Evolutionary conservation across 306 rosid genomes (phyloP).

Genomic region (Fragaria ananassa): DNA sequence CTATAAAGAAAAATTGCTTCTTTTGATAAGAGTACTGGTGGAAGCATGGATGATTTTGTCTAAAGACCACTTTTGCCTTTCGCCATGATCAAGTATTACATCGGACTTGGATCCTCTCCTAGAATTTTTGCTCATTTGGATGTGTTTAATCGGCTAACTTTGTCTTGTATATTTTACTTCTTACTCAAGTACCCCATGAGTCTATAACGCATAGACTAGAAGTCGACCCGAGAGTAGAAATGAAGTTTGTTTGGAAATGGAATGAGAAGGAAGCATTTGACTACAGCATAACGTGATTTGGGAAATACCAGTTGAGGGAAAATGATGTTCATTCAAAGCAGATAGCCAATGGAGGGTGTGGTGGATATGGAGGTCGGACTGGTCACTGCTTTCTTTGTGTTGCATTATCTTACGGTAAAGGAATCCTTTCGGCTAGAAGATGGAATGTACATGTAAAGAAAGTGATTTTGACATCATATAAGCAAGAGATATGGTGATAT

Average conservation of each 20-base stretch:
- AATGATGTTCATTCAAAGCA: background rate
- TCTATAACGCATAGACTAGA: background rate
- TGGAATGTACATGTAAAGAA: background rate
- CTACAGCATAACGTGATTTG: background rate
- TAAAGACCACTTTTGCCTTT: background rate
- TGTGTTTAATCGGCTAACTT: background rate
- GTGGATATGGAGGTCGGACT: background rate
- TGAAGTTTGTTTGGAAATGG: background rate
- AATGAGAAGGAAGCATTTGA: background rate
- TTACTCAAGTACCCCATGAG: background rate
- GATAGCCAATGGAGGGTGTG: background rate
- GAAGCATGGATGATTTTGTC: conserved; percentile 6
- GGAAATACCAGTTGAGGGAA: background rate
- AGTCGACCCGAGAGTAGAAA: background rate
- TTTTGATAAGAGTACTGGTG: background rate
- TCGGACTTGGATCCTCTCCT: background rate
- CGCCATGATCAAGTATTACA: background rate
- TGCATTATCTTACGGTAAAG: conserved; percentile 1
- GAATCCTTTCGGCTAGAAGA: conserved; percentile 5
- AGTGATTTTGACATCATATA: background rate
- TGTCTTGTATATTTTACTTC: background rate
- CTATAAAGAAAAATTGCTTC: background rate
- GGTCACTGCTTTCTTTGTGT: background rate
- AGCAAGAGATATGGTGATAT: background rate
- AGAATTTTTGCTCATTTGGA: background rate